phyloP scores from a whole-genome alignment of 2,329 filamentous ascomycete genomes.

The Penicillium sp. region DNA sequence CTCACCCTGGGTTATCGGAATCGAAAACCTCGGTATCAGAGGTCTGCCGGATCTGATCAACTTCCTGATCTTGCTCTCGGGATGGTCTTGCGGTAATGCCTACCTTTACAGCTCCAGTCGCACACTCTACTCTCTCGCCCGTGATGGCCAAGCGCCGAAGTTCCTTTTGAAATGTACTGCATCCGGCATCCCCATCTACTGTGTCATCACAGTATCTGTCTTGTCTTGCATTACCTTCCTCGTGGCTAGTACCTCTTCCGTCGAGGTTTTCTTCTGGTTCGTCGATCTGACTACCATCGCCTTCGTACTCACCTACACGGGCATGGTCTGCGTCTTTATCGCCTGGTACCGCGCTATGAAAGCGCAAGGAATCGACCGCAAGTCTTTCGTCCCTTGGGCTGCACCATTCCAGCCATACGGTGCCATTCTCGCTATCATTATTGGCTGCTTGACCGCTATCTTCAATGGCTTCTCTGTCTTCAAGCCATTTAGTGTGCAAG shows the following conservation, averaged over 20 bases:
- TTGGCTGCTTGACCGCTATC: constrained; percentile 59
- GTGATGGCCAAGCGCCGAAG: constrained; percentile 53
- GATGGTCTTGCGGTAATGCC: constrained; percentile 68
- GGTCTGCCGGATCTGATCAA: constrained; percentile 72
- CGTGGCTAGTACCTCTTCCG: constrained; percentile 62
- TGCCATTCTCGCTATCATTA: constrained; percentile 61
- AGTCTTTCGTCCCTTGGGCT: constrained; percentile 64
- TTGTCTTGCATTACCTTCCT: constrained; percentile 71
- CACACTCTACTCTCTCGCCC: constrained; percentile 49
- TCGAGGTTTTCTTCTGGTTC: constrained; percentile 70
- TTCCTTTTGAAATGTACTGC: constrained; percentile 60
- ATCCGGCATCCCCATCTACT: constrained; percentile 68
- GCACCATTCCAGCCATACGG: constrained; percentile 68
- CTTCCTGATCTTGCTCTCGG: constrained; percentile 69
- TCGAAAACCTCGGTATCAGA: constrained; percentile 63
- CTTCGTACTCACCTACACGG: constrained; percentile 51
- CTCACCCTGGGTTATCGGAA: constrained; percentile 72
- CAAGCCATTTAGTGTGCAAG: constrained; percentile 44
- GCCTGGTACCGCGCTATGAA: constrained; percentile 68
- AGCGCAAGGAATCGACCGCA: constrained; percentile 66
- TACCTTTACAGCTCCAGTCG: constrained; percentile 57
- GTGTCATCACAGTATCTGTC: constrained; percentile 62
- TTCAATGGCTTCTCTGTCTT: constrained; percentile 61
- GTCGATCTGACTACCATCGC: constrained; percentile 55
- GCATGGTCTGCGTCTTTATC: constrained; percentile 68